phyloP scores from a whole-genome alignment of 208 protist species.

The Leishmania gerbilli region DNA sequence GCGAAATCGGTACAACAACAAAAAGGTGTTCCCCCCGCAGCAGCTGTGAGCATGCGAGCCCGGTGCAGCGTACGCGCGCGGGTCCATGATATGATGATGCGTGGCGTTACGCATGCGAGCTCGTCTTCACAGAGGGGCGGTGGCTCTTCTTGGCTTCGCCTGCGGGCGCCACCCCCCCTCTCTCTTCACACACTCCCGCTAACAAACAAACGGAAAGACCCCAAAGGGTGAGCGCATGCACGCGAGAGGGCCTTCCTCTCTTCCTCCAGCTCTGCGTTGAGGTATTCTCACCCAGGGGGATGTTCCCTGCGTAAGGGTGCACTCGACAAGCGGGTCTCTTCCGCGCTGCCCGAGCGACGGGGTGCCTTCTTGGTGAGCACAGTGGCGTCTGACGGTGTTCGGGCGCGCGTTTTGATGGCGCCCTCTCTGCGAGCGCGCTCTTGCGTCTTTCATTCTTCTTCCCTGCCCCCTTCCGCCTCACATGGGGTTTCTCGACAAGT shows the following conservation, averaged over 20 bases:
- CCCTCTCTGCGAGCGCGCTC: not conserved
- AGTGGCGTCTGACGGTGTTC: not conserved
- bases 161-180: not conserved
- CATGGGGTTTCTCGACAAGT: not conserved
- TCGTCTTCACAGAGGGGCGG: not conserved
- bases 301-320: not conserved
- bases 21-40: slow-evolving; percentile 80
- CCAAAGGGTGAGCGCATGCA: not conserved
- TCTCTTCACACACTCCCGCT: not conserved
- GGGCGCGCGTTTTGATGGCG: not conserved
- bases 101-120: not conserved
- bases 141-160: not conserved
- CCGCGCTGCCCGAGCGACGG: not conserved
- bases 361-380: not conserved
- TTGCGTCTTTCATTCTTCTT: not conserved
- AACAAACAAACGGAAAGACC: not conserved
- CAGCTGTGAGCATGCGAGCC: slow-evolving; percentile 15
- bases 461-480: not conserved
- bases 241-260: not conserved
- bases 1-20: slow-evolving; percentile 70
- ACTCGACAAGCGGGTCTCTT: not conserved
- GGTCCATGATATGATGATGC: not conserved
- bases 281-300: not conserved
- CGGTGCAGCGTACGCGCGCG: not conserved
- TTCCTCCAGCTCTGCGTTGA: not conserved